Percentiles rank a stretch among this genome's conserved stretches.
Conservation (phyloP, 1,284 basidiomycete genomes). For the Coniferiporia weirii region DNA sequence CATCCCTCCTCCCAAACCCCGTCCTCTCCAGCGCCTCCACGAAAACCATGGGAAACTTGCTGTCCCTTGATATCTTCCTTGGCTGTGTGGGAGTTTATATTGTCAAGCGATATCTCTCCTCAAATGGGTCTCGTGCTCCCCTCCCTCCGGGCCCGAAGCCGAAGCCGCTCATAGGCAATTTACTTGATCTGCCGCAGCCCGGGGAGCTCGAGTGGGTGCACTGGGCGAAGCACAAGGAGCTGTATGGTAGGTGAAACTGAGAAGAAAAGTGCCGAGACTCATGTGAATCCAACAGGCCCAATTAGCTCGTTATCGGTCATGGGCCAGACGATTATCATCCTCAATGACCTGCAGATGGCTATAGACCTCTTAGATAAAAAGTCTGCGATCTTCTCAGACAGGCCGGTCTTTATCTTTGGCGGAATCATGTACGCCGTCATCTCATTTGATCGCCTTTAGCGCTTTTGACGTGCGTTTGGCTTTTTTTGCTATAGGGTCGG, state of each 20-base stretch:
- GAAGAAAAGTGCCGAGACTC: not conserved
- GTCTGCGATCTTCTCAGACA: slow-evolving; percentile 12
- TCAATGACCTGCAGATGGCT: slow-evolving; percentile 12
- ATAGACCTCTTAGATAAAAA: slow-evolving; percentile 15
- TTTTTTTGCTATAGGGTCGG: slow-evolving; percentile 5
- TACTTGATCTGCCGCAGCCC: slow-evolving; percentile 16
- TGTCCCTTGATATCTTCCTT: slow-evolving; percentile 6
- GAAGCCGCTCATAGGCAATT: slow-evolving; percentile 17
- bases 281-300: slow-evolving; percentile 6
- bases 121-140: not conserved
- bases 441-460: not conserved
- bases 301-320: slow-evolving; percentile 15
- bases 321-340: slow-evolving; percentile 14
- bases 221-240: slow-evolving; percentile 17
- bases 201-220: slow-evolving; percentile 17
- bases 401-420: slow-evolving; percentile 13
- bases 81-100: slow-evolving; percentile 10
- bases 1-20: too few relatives aligned
- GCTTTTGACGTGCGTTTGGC: not conserved
- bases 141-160: slow-evolving; percentile 19
- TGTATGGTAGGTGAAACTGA: slow-evolving; percentile 9
- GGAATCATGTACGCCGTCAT: slow-evolving; percentile 12
- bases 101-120: slow-evolving; percentile 1
- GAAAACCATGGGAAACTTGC: slow-evolving; percentile 1
- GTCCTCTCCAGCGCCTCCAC: too few relatives aligned